Conservation (phyloP, 441 rosid species). For the Arabidopsis lyrata region DNA sequence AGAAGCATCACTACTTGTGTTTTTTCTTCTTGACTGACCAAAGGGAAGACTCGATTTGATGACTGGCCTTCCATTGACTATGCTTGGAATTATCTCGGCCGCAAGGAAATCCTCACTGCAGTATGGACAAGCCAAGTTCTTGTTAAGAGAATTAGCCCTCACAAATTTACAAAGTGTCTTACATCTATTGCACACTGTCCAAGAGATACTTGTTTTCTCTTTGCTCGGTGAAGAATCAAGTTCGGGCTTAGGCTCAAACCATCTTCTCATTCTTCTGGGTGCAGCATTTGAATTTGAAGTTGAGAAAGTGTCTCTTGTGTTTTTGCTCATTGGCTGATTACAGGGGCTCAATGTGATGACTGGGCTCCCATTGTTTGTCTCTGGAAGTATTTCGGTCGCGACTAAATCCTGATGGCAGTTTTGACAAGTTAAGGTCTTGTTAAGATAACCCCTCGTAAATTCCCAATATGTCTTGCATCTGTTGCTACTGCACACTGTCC, state of each 20-base stretch:
- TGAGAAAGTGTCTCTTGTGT: background rate
- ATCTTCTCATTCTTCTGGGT: conserved; percentile 1
- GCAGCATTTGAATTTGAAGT: background rate
- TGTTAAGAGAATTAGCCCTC: conserved; percentile 63
- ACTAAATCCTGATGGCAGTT: conserved; percentile 66
- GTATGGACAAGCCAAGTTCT: conserved; percentile 69
- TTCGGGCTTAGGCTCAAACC: conserved; percentile 38
- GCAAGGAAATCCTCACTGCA: conserved; percentile 71
- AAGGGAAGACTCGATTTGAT: background rate
- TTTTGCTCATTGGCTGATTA: background rate
- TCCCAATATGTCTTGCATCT: conserved; percentile 78
- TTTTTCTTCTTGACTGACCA: conserved; percentile 9
- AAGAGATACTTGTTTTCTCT: background rate
- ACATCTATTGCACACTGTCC: conserved; percentile 71
- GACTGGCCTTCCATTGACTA: conserved; percentile 1
- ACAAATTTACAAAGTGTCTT: conserved; percentile 69
- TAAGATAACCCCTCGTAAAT: conserved; percentile 62
- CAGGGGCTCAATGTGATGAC: conserved; percentile 5
- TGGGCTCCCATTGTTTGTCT: conserved; percentile 42
- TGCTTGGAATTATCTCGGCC: conserved; percentile 44
- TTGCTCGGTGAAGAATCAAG: background rate
- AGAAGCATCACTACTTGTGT: conserved; percentile 23
- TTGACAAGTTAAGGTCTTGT: conserved; percentile 74
- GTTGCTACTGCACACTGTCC: conserved; percentile 81
- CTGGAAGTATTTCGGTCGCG: conserved; percentile 55